Base-by-base conservation (phyloP, 345 rosid species). In the Citrus mangshanensis region DNA sequence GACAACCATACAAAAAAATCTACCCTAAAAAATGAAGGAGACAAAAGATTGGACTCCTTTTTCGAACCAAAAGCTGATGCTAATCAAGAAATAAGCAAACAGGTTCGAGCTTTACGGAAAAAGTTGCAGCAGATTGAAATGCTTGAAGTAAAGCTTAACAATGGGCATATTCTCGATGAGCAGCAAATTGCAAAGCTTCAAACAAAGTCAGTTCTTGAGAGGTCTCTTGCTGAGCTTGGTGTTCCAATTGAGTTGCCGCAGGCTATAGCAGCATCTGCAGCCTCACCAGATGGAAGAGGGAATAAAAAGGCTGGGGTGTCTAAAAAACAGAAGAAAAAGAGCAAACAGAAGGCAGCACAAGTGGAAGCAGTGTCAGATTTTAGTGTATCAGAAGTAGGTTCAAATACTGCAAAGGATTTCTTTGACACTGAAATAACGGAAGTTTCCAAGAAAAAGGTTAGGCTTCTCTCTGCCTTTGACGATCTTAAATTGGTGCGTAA, bases 111-210 rank as follows among this genome's bases (percentile, higher is more conserved):
- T 81, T 81, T 96, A 66, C 75, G 91, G 82, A 96, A 94, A 79
- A 96, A 96, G 81, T 79, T 96, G 88, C 99, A 94, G 84, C 99
- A 96, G 80, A 91, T 96, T 80, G 99, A 94, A 87, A 91, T 91
- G 86, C 99, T 96, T 35, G 97, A 94, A 87, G 82, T 81, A 66
- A 96, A 91, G 82, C 95, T 84, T 77, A 86, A 86, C 25, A 85
- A 85, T 55, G 98, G 98, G 51, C 89, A 84, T 76, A 79, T 73
- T 72, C 99, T 96, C n/a, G 99, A 96, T 83, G 86, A 84, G 83
- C 99, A 96, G 89, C 99, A 94, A 80, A 84, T 88, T 77, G 94
- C 97, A 62, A 96, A 96, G 86, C 93, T 96, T 80, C 89, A 89
- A 82, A 90, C 92, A 78, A 90, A 86, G 86, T 28, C 79, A 3